These are phyloP conservation scores for Penicillium arizonense DNA, from an alignment of 495 filamentous ascomycete species.

Conservation along the genomic window DNA sequence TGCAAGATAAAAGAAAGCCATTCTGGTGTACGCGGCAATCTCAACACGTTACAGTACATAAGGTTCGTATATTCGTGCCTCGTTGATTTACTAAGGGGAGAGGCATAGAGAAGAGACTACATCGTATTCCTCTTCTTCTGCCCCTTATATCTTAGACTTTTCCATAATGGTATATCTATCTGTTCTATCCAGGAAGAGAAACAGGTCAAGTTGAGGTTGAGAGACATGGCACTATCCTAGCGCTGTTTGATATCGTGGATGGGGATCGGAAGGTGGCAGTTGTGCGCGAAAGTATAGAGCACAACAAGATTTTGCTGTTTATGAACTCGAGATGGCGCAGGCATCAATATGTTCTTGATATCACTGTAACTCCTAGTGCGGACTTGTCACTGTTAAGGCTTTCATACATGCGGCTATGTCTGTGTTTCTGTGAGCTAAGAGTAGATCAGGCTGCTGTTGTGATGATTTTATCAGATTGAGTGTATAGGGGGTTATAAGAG, in stretches of 20 bases:
- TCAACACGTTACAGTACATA: too few species aligned
- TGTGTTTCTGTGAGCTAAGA: background rate
- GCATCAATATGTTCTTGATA: background rate
- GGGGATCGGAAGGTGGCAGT: background rate
- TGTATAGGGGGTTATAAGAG: background rate
- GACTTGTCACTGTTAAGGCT: background rate
- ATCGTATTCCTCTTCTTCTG: too few species aligned
- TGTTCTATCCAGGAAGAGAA: background rate
- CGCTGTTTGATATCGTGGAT: background rate
- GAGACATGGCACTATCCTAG: background rate
- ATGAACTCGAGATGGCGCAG: background rate
- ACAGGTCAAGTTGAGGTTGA: background rate
- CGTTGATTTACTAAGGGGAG: too few species aligned
- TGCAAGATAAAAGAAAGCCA: too few species aligned
- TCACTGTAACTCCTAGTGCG: background rate
- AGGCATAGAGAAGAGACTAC: too few species aligned
- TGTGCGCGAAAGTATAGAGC: background rate
- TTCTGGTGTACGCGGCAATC: too few species aligned
- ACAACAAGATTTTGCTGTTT: background rate
- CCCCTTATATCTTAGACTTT: too few species aligned
- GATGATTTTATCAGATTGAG: background rate
- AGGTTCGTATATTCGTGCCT: too few species aligned
- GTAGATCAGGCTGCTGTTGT: slow-evolving; percentile 1
- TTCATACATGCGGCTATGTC: background rate
- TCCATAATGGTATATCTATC: too few species aligned